These are phyloP conservation scores for Trapa incisa DNA, from an alignment of 345 rosid genomes.

Conservation along the genomic window DNA sequence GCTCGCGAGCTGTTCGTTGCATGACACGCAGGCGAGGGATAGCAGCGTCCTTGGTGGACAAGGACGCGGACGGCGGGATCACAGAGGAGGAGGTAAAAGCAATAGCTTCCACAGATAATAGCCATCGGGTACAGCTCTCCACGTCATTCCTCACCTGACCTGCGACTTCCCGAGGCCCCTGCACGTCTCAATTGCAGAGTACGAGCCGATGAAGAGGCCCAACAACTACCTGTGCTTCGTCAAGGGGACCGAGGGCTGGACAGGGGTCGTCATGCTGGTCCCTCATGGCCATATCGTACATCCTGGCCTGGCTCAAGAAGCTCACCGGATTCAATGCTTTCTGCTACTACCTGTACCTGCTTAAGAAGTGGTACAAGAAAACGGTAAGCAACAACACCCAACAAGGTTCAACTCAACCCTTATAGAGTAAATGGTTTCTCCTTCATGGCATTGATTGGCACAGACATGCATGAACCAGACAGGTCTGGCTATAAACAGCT, in stretches of 20 bases:
- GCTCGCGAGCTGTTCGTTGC: slow-evolving; percentile 51
- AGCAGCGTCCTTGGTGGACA: slow-evolving; percentile 54
- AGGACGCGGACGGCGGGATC: slow-evolving; percentile 65
- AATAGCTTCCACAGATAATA: slow-evolving; percentile 34
- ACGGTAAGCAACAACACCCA: slow-evolving; percentile 27
- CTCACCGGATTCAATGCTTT: slow-evolving; percentile 77
- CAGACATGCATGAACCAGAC: slow-evolving; percentile 94
- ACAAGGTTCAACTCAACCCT: neutral
- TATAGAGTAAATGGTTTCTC: neutral
- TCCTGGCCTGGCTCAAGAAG: slow-evolving; percentile 50
- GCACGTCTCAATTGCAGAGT: slow-evolving; percentile 45
- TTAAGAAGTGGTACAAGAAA: slow-evolving; percentile 60
- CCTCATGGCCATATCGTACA: slow-evolving; percentile 50
- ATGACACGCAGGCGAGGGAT: slow-evolving; percentile 52
- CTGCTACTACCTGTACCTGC: slow-evolving; percentile 48
- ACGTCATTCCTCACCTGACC: slow-evolving; percentile 49
- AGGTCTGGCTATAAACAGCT: slow-evolving; percentile 52
- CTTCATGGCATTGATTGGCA: neutral
- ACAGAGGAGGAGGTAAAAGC: slow-evolving; percentile 59
- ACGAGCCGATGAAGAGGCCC: slow-evolving; percentile 49
- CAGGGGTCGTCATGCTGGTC: slow-evolving; percentile 57
- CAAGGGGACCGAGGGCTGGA: slow-evolving; percentile 63
- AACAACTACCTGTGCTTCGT: slow-evolving; percentile 68
- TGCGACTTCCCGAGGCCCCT: slow-evolving; percentile 73
- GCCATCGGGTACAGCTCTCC: slow-evolving; percentile 58